phyloP scores from a whole-genome alignment of 129 eudicot species.

The carrot (Daucus carota) region DH1_v3.0 NC_030381.2:54031001-54031500 shows the following conservation, averaged over 20 bases:
- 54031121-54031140: too few species aligned
- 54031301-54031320: neutral
- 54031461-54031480: neutral
- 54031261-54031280: neutral
- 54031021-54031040: conserved; percentile 1
- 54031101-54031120: too few species aligned
- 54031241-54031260: conserved; percentile 2
- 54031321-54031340: neutral
- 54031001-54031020: conserved; percentile 72
- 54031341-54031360: neutral
- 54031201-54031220: neutral
- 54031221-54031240: neutral
- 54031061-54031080: too few species aligned
- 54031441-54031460: neutral
- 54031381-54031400: neutral
- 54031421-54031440: neutral
- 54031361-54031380: neutral
- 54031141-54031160: too few species aligned
- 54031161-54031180: neutral
- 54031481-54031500: neutral
- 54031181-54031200: neutral
- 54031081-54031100: too few species aligned
- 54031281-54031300: neutral
- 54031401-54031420: neutral
- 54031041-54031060: neutral